These are phyloP conservation scores for Exophiala lecanii-corni DNA, from an alignment of 2,329 filamentous ascomycete species.

Conservation along the genomic window DNA sequence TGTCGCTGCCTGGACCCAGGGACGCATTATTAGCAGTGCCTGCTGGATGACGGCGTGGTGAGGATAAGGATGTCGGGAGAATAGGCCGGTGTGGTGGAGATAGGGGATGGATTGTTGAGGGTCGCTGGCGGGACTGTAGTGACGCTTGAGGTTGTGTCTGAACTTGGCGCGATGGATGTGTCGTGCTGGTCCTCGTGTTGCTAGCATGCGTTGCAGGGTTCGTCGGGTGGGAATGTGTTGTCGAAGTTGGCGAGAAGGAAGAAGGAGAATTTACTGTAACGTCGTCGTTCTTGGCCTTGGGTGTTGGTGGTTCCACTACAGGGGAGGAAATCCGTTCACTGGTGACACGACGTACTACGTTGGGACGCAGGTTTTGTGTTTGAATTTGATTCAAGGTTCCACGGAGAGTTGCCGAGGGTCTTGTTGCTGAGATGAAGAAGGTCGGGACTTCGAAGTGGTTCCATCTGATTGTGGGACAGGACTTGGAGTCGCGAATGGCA, in stretches of 20 bases:
- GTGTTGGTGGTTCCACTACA: slow-evolving; percentile 18
- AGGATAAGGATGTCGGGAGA: slow-evolving; percentile 30
- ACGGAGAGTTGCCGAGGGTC: slow-evolving; percentile 42
- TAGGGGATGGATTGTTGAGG: slow-evolving; percentile 24
- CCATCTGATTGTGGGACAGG: slow-evolving; percentile 5
- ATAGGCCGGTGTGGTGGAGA: slow-evolving; percentile 39
- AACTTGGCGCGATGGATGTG: too few relatives aligned
- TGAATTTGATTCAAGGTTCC: slow-evolving; percentile 27
- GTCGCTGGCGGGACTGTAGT: too few relatives aligned
- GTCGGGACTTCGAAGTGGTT: slow-evolving; percentile 15
- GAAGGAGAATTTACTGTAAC: slow-evolving; percentile 27
- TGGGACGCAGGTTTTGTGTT: slow-evolving; percentile 24
- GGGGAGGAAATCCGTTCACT: slow-evolving; percentile 26
- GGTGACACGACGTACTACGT: slow-evolving; percentile 28
- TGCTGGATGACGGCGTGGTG: slow-evolving; percentile 30
- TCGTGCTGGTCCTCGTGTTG: too few relatives aligned
- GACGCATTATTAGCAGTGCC: background rate
- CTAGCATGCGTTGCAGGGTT: background rate
- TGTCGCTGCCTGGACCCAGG: slow-evolving; percentile 44
- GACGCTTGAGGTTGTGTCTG: too few relatives aligned
- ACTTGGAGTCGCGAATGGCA: slow-evolving; percentile 34
- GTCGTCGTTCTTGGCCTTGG: slow-evolving; percentile 33
- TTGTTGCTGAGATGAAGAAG: slow-evolving; percentile 26
- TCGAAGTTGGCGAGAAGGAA: slow-evolving; percentile 11
- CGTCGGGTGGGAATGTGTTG: slow-evolving; percentile 1